phyloP scores from a whole-genome alignment of 345 rosid genomes.

The Populus tremula region DNA sequence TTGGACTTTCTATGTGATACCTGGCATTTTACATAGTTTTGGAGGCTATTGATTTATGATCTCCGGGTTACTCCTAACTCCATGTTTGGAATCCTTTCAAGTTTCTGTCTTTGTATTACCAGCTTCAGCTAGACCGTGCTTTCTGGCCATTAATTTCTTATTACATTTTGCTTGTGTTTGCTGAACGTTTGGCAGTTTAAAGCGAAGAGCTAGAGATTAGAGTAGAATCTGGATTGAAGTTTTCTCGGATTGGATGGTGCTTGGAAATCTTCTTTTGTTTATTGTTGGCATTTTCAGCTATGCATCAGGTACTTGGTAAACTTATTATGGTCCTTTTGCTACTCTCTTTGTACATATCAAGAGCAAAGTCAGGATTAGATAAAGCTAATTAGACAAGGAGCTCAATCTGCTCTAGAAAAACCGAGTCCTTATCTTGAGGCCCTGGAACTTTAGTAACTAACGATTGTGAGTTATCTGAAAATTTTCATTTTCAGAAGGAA shows the following conservation, averaged over 20 bases:
- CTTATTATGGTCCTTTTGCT: not conserved
- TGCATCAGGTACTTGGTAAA: constrained; percentile 45
- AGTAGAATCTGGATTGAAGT: constrained; percentile 9
- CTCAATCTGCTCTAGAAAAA: not conserved
- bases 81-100: not conserved
- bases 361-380: not conserved
- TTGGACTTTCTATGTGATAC: not conserved
- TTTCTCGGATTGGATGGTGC: constrained; percentile 46
- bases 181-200: constrained; percentile 24
- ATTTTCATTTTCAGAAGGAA: not conserved
- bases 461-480: not conserved
- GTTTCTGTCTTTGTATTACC: not conserved
- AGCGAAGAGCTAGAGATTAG: constrained; percentile 4
- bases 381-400: not conserved
- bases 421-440: not conserved
- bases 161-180: constrained; percentile 8
- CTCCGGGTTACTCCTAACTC: not conserved
- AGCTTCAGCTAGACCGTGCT: constrained; percentile 8
- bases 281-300: constrained; percentile 35
- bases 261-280: constrained; percentile 41
- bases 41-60: not conserved
- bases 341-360: not conserved
- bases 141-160: not conserved
- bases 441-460: not conserved
- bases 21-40: not conserved